Evolutionary conservation across 2,329 filamentous ascomycete species (phyloP).

Genomic region (Albophoma yamanashiensis): DNA sequence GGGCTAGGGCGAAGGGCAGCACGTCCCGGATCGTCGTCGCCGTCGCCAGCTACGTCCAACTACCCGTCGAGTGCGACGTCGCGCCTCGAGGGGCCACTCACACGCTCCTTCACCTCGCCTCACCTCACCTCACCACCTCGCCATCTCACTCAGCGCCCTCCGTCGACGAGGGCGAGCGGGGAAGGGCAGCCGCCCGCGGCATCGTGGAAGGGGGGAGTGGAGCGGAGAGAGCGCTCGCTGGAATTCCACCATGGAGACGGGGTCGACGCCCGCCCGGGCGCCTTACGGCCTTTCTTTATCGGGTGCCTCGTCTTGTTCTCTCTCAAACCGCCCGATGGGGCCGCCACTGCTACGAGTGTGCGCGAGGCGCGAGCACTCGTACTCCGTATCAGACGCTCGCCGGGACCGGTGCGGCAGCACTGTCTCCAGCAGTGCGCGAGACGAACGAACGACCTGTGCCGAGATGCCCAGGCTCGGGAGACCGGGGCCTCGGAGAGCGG

Average conservation of each 20-base stretch:
- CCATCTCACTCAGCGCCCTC: not conserved
- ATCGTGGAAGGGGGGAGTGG: not conserved
- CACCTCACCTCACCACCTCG: not conserved
- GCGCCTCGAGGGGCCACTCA: not conserved
- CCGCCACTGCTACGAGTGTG: too few relatives aligned
- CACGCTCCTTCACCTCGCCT: not conserved
- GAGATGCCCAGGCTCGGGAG: not conserved
- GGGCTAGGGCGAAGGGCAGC: not conserved
- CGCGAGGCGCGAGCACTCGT: not conserved
- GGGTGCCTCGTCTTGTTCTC: not conserved
- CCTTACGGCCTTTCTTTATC: not conserved
- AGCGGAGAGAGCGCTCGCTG: not conserved
- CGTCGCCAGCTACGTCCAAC: not conserved
- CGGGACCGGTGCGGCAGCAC: not conserved
- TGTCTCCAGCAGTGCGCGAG: too few relatives aligned
- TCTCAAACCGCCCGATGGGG: not conserved
- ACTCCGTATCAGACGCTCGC: not conserved
- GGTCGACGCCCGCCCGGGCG: not conserved
- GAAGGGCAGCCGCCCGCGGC: not conserved
- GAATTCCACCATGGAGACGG: not conserved
- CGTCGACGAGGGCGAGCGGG: not conserved
- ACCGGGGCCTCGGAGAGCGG: conserved; percentile 1
- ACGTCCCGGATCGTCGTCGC: not conserved
- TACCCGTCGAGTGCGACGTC: not conserved
- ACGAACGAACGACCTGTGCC: too few relatives aligned